Evolutionary conservation across 768 basidiomycete species (phyloP), one percentile per base, ranked within the genome.

Genomic region (Ramaria sp.): DNA sequence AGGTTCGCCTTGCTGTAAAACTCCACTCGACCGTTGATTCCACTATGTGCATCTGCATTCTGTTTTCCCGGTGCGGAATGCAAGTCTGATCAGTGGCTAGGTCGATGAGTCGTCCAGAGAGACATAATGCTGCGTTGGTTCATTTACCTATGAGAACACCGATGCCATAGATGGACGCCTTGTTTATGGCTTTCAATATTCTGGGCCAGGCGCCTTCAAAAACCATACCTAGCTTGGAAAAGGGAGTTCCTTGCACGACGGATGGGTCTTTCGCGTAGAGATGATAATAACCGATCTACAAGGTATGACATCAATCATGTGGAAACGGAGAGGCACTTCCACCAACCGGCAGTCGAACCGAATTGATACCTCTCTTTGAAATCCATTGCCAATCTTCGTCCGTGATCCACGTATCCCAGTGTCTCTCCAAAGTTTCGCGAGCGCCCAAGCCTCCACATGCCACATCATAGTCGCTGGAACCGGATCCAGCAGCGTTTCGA

Each of bases 31-130:
- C 66, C 54, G 19, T 71, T 58, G 1, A 81, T 80, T 5, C 86
- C 86, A 6, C 80, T 75, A 62, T 88, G 86, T 0, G 82, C 66
- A 65, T 85, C 84, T 27, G 71, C 66, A 62, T 88, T 89, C 63
- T 88, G 87, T 63, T 84, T 86, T 9, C 86, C 86, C 0, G 85
- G 83, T 0, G 83, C 86, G 19, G 84, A 80, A 60, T 88, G 86
- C 3, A 88, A 73, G 67, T 88, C 86, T 86, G 43, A 34, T 41
- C 31, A 4, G 3, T n/a, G 34, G 47, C 38, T 39, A 31, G 12
- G 13, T 24, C 22, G 1, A 13, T 4, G n/a, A 27, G 50, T 38
- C 3, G 7, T 43, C 45, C 2, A 12, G 33, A 27, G 39, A 30
- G 10, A 34, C 13, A 17, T 31, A 41, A 54, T 27, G 27, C 6